Conservation (phyloP, 2,329 filamentous ascomycete species). For the Fusarium oligoseptatum region DNA sequence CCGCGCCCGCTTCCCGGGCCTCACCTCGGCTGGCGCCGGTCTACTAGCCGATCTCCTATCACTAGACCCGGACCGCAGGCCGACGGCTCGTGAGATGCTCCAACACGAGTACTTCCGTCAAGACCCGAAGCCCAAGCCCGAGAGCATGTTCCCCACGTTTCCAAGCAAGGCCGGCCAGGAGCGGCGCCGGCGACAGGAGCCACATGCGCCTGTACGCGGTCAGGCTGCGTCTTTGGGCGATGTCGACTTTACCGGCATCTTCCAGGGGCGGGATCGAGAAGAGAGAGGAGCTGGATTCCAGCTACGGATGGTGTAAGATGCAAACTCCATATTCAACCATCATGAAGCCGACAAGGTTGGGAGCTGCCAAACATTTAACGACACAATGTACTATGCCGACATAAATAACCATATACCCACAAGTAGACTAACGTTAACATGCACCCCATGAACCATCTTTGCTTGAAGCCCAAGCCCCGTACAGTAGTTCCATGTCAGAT, state of each 20-base stretch:
- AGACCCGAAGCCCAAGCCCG: slow-evolving; percentile 89
- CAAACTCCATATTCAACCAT: background rate
- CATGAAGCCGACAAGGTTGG: background rate
- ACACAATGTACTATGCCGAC: background rate
- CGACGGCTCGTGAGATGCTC: slow-evolving; percentile 80
- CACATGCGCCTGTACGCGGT: slow-evolving; percentile 85
- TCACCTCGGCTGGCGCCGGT: slow-evolving; percentile 80
- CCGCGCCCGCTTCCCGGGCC: slow-evolving; percentile 82
- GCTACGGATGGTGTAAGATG: slow-evolving; percentile 69
- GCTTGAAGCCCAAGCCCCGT: background rate
- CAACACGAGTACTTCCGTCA: slow-evolving; percentile 88
- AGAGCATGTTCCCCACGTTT: slow-evolving; percentile 96
- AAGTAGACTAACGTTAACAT: background rate
- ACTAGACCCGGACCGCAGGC: slow-evolving; percentile 79
- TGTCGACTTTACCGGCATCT: slow-evolving; percentile 78
- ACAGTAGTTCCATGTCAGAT: background rate
- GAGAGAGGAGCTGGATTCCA: slow-evolving; percentile 75
- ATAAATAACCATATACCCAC: background rate
- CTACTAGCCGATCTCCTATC: slow-evolving; percentile 79
- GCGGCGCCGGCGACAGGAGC: slow-evolving; percentile 77
- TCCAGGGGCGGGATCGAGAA: slow-evolving; percentile 74
- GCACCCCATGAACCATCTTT: background rate
- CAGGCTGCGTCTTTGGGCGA: slow-evolving; percentile 69
- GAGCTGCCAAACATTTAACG: slow-evolving; percentile 1
- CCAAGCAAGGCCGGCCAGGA: slow-evolving; percentile 96